phyloP scores from a whole-genome alignment of 371 early-diverging fungal genomes.

The Mortierella sp. region DNA sequence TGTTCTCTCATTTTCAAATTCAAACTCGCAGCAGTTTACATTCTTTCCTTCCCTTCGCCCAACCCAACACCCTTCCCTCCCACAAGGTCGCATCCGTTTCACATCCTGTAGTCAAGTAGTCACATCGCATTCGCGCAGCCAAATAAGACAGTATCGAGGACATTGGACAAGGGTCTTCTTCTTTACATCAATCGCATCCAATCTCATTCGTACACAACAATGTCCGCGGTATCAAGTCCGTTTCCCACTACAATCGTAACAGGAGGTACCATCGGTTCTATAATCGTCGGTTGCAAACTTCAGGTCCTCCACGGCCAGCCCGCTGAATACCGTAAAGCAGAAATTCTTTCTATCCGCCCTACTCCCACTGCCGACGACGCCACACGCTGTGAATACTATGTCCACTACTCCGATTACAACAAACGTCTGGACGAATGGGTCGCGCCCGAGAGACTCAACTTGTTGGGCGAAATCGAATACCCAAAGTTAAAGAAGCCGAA shows the following conservation, averaged over 20 bases:
- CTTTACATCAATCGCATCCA: not conserved
- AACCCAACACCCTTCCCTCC: not conserved
- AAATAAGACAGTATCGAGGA: not conserved
- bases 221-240: constrained; percentile 49
- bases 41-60: not conserved
- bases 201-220: not conserved
- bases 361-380: constrained; percentile 54
- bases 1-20: not conserved
- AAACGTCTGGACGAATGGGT: constrained; percentile 99
- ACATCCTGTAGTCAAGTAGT: not conserved
- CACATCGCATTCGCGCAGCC: not conserved
- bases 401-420: constrained; percentile 99
- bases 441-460: constrained; percentile 73
- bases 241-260: constrained; percentile 44
- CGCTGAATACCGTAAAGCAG: constrained; percentile 85
- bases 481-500: constrained; percentile 77
- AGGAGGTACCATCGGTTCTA: constrained; percentile 51
- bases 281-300: constrained; percentile 56
- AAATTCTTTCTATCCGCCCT: constrained; percentile 90
- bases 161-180: not conserved
- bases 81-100: not conserved
- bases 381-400: constrained; percentile 87
- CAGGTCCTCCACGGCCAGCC: constrained; percentile 52
- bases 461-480: constrained; percentile 80
- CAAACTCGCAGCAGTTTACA: not conserved